A percentile compares a stretch with the other conserved stretches of the same genome.
Conservation (phyloP, 1,139 yeast species). For the Maudiozyma humilis region DNA sequence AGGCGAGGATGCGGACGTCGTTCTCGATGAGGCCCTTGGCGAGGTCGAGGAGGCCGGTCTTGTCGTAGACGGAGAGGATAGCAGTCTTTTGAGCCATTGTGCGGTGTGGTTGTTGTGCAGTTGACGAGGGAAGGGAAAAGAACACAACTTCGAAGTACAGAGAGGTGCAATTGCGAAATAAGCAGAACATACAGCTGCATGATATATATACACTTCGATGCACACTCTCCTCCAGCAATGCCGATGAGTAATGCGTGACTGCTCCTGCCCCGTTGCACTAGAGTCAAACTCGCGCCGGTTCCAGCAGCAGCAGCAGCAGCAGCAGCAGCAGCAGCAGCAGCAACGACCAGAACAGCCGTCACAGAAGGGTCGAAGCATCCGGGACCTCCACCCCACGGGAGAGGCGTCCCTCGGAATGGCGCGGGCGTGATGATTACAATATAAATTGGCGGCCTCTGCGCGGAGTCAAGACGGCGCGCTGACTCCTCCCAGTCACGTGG, state of each 20-base stretch:
- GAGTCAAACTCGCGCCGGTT: background rate
- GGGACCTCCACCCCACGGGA: no score
- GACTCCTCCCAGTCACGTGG: no score
- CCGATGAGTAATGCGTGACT: background rate
- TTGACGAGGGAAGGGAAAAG: background rate
- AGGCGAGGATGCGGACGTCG: slow-evolving; percentile 84
- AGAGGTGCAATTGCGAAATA: no score
- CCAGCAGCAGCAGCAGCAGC: no score
- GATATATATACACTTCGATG: background rate
- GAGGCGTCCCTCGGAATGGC: no score
- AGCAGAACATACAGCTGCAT: background rate
- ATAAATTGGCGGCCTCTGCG: background rate
- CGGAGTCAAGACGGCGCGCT: no score
- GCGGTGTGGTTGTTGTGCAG: background rate
- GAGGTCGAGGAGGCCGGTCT: slow-evolving; percentile 89
- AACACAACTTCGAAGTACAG: background rate
- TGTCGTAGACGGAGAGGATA: slow-evolving; percentile 91
- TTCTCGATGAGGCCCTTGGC: slow-evolving; percentile 89
- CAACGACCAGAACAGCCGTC: background rate
- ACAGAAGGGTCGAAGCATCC: background rate
- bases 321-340: no score
- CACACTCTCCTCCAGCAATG: background rate
- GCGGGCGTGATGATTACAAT: background rate
- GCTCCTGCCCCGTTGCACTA: background rate
- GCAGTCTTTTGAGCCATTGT: slow-evolving; percentile 53